Evolutionary conservation across 139 green algal species (phyloP), one percentile per base, ranked within the genome.

Genomic region (Tetradesmus obliquus): DNA sequence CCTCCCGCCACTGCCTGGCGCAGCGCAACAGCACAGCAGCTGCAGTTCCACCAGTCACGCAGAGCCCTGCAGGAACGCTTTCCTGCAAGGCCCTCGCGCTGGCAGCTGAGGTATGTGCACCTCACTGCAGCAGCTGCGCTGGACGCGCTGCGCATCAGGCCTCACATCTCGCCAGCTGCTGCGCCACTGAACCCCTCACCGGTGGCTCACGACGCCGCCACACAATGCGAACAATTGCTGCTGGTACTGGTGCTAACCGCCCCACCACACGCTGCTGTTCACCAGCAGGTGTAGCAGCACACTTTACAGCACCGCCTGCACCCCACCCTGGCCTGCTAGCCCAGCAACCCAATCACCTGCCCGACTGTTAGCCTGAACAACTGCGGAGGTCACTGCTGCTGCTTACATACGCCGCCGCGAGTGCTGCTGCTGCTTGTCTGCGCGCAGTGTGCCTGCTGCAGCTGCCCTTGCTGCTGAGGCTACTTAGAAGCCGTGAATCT

Each of bases 401-500:
- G 8, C 66, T 76, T 0, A 15, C 4, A 3, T 0, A 3, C 72
- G 24, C 15, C 54, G 58, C 84, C 58, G 58, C 84, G 81, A 51
- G 1, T 88, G 19, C 58, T 58, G 84, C 58, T 80, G 45, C 51
- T 57, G n/a, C 84, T 81, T 19, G 5, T 22, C 20, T 55, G 20
- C 83, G 55, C 60, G 60, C 19, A 19, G 60, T 13, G 10, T 71
- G 72, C n/a, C 17, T 53, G 55, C 12, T 55, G 62, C 84, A 62
- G 84, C 84, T 81, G 45, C 10, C 69, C 32, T 45, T 66, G 60
- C 32, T n/a, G 51, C 58, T 55, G 82, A 88, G 51, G 24, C 20
- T n/a, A 51, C 55, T 91, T 95, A 99, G 95, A 99, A 99, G 57
- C 98, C 98, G 96, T 99, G 98, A 60, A 99, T 95, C 96, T 99